These are phyloP conservation scores for Evansstolkia leycettana DNA, from an alignment of 495 filamentous ascomycete species.

Conservation along the genomic window DNA sequence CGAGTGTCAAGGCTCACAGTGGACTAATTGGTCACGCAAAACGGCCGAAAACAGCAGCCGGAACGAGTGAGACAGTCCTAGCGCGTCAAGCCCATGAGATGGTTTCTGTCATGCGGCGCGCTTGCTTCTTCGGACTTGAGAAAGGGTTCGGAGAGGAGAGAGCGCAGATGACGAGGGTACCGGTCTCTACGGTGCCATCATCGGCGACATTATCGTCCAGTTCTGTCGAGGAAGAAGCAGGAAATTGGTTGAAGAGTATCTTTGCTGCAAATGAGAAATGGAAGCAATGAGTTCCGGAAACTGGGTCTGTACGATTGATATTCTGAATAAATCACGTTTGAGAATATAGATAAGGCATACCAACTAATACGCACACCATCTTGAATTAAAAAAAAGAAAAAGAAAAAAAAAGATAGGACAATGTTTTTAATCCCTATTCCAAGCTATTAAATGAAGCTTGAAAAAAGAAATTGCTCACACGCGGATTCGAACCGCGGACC, in stretches of 20 bases:
- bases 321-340: too few relatives aligned
- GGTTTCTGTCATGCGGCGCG: constrained; percentile 25
- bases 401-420: background rate
- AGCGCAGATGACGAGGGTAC: constrained; percentile 9
- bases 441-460: background rate
- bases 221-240: constrained; percentile 6
- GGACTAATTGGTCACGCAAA: too few relatives aligned
- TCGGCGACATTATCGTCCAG: too few relatives aligned
- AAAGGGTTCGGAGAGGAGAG: constrained; percentile 21
- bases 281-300: constrained; percentile 4
- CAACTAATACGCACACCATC: too few relatives aligned
- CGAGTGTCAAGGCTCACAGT: too few relatives aligned
- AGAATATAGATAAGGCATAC: too few relatives aligned
- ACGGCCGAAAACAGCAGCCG: too few relatives aligned
- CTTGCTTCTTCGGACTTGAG: constrained; percentile 30
- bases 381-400: background rate
- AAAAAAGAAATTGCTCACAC: background rate
- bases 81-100: constrained; percentile 24
- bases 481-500: constrained; percentile 1
- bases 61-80: constrained; percentile 13
- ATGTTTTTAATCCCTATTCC: background rate
- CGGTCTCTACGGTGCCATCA: too few relatives aligned
- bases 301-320: constrained; percentile 2
- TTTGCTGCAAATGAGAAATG: constrained; percentile 6
- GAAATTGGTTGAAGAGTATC: constrained; percentile 10